Conservation (phyloP, 371 early-diverging fungal genomes). For the Mortierella sp. region DNA sequence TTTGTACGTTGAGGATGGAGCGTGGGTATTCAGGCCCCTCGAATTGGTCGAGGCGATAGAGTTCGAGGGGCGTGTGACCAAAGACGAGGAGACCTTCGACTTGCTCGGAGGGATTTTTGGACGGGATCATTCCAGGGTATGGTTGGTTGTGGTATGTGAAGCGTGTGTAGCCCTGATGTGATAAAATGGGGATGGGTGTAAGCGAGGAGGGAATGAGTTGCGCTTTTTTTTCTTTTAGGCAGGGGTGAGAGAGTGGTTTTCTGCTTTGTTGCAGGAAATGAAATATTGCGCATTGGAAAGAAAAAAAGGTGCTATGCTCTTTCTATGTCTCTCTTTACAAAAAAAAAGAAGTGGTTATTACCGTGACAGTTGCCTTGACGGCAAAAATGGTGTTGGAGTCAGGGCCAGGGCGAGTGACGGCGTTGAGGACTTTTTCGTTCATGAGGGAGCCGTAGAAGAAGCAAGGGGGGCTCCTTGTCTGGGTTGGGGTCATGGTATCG, state of each 20-base stretch:
- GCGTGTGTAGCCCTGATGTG: slow-evolving; percentile 31
- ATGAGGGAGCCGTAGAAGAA: slow-evolving; percentile 52
- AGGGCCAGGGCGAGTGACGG: slow-evolving; percentile 27
- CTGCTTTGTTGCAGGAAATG: too few relatives aligned
- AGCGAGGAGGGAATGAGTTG: background rate
- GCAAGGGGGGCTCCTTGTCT: slow-evolving; percentile 28
- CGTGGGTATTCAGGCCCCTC: slow-evolving; percentile 48
- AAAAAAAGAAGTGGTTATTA: background rate
- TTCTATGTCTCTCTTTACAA: too few relatives aligned
- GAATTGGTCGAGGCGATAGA: slow-evolving; percentile 39
- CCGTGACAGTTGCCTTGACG: slow-evolving; percentile 34
- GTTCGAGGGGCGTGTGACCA: slow-evolving; percentile 42
- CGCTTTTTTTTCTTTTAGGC: background rate
- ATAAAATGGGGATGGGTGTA: background rate
- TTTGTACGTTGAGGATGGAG: slow-evolving; percentile 7
- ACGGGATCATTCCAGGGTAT: slow-evolving; percentile 40
- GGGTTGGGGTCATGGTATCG: background rate
- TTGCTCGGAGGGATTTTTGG: slow-evolving; percentile 14
- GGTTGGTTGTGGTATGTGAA: slow-evolving; percentile 49
- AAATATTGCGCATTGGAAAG: too few relatives aligned
- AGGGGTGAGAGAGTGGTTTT: too few relatives aligned
- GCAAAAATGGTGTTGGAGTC: slow-evolving; percentile 22
- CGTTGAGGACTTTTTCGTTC: slow-evolving; percentile 40
- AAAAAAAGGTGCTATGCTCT: too few relatives aligned
- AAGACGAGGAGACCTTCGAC: slow-evolving; percentile 47